Conservation (phyloP, 495 filamentous ascomycete genomes). For the Astrocystis sublimbata region DNA sequence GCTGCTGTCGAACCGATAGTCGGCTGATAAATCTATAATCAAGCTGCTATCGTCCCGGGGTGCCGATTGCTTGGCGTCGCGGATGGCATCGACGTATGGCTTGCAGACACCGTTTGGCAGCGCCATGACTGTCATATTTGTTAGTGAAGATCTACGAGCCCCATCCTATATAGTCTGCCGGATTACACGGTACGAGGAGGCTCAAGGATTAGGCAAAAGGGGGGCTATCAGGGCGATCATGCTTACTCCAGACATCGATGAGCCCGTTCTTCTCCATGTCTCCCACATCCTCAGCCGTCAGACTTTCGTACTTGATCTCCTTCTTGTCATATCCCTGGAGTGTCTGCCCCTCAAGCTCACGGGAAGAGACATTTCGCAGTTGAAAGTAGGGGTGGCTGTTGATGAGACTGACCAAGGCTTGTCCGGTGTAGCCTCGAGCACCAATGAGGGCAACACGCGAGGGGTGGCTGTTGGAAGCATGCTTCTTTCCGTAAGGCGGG, state of each 20-base stretch:
- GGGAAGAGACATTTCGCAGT: conserved; percentile 88
- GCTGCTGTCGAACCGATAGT: conserved; percentile 88
- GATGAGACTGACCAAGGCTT: conserved; percentile 86
- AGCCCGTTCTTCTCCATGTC: conserved; percentile 89
- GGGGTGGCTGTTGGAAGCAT: conserved; percentile 78
- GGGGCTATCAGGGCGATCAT: too few species aligned
- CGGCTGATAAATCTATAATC: conserved; percentile 90
- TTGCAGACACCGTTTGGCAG: conserved; percentile 96
- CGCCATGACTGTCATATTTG: conserved; percentile 99
- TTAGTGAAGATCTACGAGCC: too few species aligned
- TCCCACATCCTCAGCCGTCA: conserved; percentile 84
- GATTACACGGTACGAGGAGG: too few species aligned
- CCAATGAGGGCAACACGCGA: conserved; percentile 90
- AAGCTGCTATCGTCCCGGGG: conserved; percentile 49
- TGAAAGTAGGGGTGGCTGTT: conserved; percentile 94
- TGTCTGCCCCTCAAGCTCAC: conserved; percentile 88
- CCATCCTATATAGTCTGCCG: too few species aligned
- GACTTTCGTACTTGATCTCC: conserved; percentile 91
- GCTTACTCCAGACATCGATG: conserved; percentile 97
- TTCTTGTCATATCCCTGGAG: conserved; percentile 89
- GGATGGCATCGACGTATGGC: conserved; percentile 90
- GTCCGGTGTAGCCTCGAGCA: conserved; percentile 93
- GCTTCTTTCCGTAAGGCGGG: conserved; percentile 92
- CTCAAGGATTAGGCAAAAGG: too few species aligned
- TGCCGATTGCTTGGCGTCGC: conserved; percentile 32